Conservation (phyloP, 106 monocot genomes). For the Dioscorea zingiberensis region DNA sequence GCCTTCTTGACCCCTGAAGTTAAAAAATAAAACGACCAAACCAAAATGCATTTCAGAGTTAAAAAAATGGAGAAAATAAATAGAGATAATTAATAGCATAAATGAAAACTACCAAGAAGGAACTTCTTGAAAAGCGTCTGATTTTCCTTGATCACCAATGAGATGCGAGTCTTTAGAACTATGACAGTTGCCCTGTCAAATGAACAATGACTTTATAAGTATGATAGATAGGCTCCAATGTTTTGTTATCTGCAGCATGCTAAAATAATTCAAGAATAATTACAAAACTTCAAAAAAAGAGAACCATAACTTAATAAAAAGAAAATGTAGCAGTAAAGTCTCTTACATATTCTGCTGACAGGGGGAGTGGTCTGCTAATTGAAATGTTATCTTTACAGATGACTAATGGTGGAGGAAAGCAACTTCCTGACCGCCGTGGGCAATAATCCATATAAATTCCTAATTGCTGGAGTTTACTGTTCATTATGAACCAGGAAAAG, state of each 20-base stretch:
- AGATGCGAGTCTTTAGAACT: not conserved
- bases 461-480: slow-evolving; percentile 22
- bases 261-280: not conserved
- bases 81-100: not conserved
- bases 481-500: not conserved
- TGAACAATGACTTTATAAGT: not conserved
- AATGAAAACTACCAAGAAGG: slow-evolving; percentile 14
- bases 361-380: not conserved
- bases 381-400: not conserved
- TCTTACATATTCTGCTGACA: slow-evolving; percentile 14
- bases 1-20: not conserved
- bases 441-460: slow-evolving; percentile 5
- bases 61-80: not conserved
- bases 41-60: not conserved
- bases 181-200: not conserved
- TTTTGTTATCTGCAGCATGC: not conserved
- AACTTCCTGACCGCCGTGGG: slow-evolving; percentile 22
- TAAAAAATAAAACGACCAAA: not conserved
- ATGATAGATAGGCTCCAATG: not conserved
- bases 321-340: not conserved
- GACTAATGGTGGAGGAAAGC: slow-evolving; percentile 30
- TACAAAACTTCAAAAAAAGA: not conserved
- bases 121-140: slow-evolving; percentile 2
- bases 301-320: not conserved
- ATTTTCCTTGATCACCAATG: not conserved